phyloP scores from a whole-genome alignment of 2,329 filamentous ascomycete genomes.

The Cercospora sp. region DNA sequence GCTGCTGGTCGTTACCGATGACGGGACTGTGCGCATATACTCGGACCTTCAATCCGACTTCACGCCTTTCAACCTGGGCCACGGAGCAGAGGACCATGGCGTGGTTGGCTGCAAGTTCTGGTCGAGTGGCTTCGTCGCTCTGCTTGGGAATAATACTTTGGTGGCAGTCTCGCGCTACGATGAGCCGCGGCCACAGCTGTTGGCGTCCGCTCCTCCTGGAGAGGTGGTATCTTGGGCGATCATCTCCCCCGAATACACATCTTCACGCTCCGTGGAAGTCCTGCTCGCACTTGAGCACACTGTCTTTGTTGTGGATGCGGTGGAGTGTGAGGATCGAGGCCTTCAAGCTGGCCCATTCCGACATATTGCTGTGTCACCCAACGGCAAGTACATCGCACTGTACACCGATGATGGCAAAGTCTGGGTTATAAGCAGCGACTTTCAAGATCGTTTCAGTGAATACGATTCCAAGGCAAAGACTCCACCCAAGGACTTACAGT shows the following conservation, averaged over 20 bases:
- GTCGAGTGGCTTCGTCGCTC: constrained; percentile 84
- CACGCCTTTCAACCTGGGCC: constrained; percentile 86
- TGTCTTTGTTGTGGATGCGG: constrained; percentile 81
- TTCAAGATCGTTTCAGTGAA: constrained; percentile 87
- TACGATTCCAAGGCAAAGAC: constrained; percentile 86
- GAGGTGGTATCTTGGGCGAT: constrained; percentile 85
- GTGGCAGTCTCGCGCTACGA: constrained; percentile 85
- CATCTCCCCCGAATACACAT: constrained; percentile 81
- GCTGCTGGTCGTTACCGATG: constrained; percentile 80
- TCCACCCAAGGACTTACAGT: constrained; percentile 81
- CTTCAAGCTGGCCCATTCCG: constrained; percentile 90
- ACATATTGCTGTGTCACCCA: constrained; percentile 86
- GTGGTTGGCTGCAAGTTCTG: constrained; percentile 92
- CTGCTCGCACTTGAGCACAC: constrained; percentile 82
- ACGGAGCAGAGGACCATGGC: constrained; percentile 82
- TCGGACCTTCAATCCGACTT: constrained; percentile 93
- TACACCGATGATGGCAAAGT: constrained; percentile 83
- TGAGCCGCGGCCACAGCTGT: constrained; percentile 81
- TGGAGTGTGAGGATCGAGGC: constrained; percentile 86
- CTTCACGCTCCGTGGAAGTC: constrained; percentile 91
- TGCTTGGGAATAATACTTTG: constrained; percentile 83
- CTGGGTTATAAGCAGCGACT: constrained; percentile 93
- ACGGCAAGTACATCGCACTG: constrained; percentile 82
- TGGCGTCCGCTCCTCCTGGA: constrained; percentile 75
- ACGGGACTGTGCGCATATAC: constrained; percentile 88